Percentiles rank a stretch among this genome's conserved stretches.
These are phyloP conservation scores for Neurospora sp. DNA, from an alignment of 495 filamentous ascomycete genomes.

Conservation along the genomic window DNA sequence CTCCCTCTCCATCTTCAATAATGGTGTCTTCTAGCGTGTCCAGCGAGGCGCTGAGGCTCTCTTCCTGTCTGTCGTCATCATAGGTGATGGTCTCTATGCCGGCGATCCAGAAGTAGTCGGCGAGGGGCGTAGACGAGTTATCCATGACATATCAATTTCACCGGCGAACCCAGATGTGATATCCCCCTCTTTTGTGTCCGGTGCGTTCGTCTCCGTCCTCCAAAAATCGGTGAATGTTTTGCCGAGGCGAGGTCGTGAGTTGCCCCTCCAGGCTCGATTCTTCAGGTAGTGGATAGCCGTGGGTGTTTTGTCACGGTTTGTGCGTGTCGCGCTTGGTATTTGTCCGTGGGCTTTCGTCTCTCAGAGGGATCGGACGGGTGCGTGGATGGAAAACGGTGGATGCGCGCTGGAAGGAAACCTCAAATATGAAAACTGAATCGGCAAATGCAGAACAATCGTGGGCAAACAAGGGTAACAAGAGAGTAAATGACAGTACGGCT, in stretches of 20 bases:
- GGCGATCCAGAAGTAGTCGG: constrained; percentile 98
- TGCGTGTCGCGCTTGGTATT: neutral
- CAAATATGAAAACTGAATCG: neutral
- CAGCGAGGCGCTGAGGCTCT: constrained; percentile 1
- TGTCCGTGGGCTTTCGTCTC: neutral
- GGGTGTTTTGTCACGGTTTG: neutral
- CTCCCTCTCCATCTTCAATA: constrained; percentile 63
- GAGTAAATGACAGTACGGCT: neutral
- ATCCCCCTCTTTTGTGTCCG: constrained; percentile 5
- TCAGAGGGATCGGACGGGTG: neutral
- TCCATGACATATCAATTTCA: constrained; percentile 42
- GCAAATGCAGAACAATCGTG: neutral
- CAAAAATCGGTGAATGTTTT: neutral
- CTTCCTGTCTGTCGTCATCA: constrained; percentile 29
- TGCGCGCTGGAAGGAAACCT: neutral
- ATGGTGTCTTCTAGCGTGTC: constrained; percentile 61
- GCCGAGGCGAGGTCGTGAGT: neutral
- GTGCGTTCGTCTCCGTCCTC: constrained; percentile 5
- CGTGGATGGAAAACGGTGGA: neutral
- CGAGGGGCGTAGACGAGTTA: constrained; percentile 66
- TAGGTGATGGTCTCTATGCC: constrained; percentile 71
- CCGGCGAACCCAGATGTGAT: neutral
- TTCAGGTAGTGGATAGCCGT: neutral
- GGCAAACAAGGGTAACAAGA: neutral
- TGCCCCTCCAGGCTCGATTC: neutral